Evolutionary conservation across 2,329 filamentous ascomycete genomes (phyloP).

Genomic region (Pseudomassariella vexata): DNA sequence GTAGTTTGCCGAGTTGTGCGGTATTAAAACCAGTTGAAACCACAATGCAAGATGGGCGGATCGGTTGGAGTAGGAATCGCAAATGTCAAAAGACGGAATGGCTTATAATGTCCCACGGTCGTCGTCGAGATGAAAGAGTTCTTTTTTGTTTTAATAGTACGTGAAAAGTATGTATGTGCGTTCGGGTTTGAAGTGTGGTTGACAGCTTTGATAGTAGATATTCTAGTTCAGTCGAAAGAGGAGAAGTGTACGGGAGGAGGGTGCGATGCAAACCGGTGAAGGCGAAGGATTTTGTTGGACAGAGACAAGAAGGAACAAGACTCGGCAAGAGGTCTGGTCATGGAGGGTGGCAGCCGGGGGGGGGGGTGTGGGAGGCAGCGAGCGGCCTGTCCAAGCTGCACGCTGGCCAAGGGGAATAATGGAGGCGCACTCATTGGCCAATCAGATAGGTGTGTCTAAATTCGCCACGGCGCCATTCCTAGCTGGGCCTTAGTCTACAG

Average conservation of each 20-base stretch:
- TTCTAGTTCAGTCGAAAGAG: conserved; percentile 1
- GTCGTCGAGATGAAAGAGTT: conserved; percentile 1
- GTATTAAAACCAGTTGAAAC: conserved; percentile 6
- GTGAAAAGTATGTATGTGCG: background rate
- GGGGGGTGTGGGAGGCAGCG: conserved; percentile 8
- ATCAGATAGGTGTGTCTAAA: too few relatives aligned
- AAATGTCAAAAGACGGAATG: background rate
- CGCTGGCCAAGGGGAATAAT: background rate
- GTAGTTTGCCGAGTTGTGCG: conserved; percentile 6
- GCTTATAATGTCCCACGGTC: too few relatives aligned
- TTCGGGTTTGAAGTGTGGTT: background rate
- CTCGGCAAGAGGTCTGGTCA: conserved; percentile 9
- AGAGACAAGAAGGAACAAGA: conserved; percentile 1
- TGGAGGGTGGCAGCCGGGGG: conserved; percentile 6
- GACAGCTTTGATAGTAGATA: conserved; percentile 2
- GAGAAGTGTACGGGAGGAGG: background rate
- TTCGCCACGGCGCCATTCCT: conserved; percentile 5
- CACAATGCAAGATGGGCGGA: conserved; percentile 4
- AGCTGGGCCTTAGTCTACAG: background rate
- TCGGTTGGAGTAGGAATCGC: conserved; percentile 4
- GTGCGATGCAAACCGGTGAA: conserved; percentile 6
- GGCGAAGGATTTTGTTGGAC: conserved; percentile 10
- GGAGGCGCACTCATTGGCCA: conserved; percentile 4
- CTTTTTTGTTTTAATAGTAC: too few relatives aligned
- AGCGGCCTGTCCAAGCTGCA: conserved; percentile 4